Percentiles rank a stretch among this genome's conserved stretches.
These are phyloP conservation scores for Carex scoparia DNA, from an alignment of 176 grass and related monocot species.

Conservation along the genomic window DNA sequence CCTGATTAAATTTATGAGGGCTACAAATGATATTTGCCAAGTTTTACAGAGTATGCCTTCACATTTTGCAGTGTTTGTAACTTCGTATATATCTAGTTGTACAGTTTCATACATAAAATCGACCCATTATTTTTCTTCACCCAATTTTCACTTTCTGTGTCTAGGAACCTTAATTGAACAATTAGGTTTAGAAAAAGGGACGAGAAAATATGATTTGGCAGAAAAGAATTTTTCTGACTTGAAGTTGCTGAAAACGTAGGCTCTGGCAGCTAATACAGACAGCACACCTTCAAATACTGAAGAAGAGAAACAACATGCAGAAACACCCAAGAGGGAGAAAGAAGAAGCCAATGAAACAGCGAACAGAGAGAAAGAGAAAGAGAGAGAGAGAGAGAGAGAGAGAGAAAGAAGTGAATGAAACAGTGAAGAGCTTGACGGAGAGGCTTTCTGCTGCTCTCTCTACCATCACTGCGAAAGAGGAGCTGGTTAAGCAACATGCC, in stretches of 20 bases:
- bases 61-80: neutral
- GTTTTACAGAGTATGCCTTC: neutral
- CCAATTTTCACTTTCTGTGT: neutral
- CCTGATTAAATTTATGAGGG: neutral
- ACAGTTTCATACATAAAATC: neutral
- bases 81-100: neutral
- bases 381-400: slow-evolving; percentile 29
- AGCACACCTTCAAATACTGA: slow-evolving; percentile 34
- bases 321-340: slow-evolving; percentile 27
- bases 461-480: slow-evolving; percentile 80
- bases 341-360: slow-evolving; percentile 21
- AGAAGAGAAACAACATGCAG: slow-evolving; percentile 36
- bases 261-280: slow-evolving; percentile 7
- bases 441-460: slow-evolving; percentile 79
- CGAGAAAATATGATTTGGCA: slow-evolving; percentile 8
- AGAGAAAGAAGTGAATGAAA: slow-evolving; percentile 40
- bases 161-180: neutral
- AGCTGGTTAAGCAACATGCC: slow-evolving; percentile 87
- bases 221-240: neutral
- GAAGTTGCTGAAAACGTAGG: slow-evolving; percentile 13
- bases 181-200: neutral
- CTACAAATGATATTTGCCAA: neutral
- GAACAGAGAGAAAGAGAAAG: slow-evolving; percentile 12
- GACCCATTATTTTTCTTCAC: neutral
- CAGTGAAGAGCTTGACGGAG: slow-evolving; percentile 69